Evolutionary conservation across 495 filamentous ascomycete species (phyloP).

Genomic region (Penicillium ochrochloron): DNA sequence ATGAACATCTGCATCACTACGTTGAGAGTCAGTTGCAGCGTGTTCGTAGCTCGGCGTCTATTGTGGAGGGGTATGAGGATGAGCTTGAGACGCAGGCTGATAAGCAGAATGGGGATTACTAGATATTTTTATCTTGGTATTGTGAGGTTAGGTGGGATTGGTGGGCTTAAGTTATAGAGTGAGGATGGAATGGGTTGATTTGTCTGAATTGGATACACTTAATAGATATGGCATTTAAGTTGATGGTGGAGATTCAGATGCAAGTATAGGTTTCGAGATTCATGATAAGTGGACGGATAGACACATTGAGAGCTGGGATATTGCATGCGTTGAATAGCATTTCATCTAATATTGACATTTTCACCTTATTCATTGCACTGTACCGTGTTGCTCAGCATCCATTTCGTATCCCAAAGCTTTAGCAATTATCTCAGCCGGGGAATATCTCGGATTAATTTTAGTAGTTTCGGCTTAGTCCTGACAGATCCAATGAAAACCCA

Average conservation of each 20-base stretch:
- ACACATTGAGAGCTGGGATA: not conserved
- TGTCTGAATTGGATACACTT: not conserved
- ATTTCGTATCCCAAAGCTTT: no score
- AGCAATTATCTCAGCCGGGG: not conserved
- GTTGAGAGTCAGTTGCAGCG: constrained; percentile 71
- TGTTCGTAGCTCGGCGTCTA: constrained; percentile 58
- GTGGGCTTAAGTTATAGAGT: not conserved
- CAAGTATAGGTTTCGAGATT: not conserved
- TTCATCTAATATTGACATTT: not conserved
- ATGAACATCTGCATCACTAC: constrained; percentile 71
- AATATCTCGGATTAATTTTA: no score
- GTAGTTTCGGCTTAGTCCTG: no score
- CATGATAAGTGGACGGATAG: not conserved
- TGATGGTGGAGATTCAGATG: not conserved
- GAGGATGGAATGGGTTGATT: no score
- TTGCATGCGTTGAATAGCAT: not conserved
- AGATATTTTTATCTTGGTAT: no score
- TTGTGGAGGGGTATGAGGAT: constrained; percentile 57
- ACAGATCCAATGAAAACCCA: no score
- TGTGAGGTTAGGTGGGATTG: not conserved
- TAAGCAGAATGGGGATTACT: constrained; percentile 34
- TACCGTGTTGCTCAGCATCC: no score
- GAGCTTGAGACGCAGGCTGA: constrained; percentile 61
- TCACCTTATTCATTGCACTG: no score
- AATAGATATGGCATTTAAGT: constrained; percentile 3